Conservation (phyloP, 2,329 filamentous ascomycete genomes). For the Didymella pomorum region DNA sequence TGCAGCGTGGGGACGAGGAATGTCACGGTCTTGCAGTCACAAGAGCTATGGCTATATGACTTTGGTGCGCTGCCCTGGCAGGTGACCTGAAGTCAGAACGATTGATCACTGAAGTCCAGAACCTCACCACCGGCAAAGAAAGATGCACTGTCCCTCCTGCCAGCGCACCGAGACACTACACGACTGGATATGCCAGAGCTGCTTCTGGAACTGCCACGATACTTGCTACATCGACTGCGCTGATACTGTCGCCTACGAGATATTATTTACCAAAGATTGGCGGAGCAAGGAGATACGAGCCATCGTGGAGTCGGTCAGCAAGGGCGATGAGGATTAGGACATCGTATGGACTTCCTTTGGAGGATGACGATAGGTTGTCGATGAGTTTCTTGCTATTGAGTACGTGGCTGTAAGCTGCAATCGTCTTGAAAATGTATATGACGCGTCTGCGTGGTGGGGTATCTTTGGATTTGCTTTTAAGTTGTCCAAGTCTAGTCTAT, state of each 20-base stretch:
- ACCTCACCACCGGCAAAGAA: background rate
- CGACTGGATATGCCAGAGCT: background rate
- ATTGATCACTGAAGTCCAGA: too few species aligned
- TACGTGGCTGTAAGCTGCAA: too few species aligned
- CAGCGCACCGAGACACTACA: background rate
- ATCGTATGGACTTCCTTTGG: too few species aligned
- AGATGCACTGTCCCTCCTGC: background rate
- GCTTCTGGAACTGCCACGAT: background rate
- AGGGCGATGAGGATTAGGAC: background rate
- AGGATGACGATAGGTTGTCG: too few species aligned
- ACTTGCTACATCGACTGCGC: background rate
- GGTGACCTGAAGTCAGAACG: background rate
- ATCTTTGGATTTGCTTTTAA: constrained; percentile 4
- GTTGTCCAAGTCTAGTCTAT: background rate
- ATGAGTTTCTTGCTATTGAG: too few species aligned
- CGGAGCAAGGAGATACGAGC: background rate
- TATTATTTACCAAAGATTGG: background rate
- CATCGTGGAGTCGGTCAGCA: background rate
- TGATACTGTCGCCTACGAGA: background rate
- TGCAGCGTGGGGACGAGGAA: background rate
- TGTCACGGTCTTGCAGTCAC: background rate
- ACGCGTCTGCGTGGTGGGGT: background rate
- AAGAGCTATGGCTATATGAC: background rate
- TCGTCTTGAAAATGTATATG: too few species aligned
- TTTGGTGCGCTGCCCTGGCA: background rate